Conservation (phyloP, 305 asterid species). For the Fraxinus albicans region DNA sequence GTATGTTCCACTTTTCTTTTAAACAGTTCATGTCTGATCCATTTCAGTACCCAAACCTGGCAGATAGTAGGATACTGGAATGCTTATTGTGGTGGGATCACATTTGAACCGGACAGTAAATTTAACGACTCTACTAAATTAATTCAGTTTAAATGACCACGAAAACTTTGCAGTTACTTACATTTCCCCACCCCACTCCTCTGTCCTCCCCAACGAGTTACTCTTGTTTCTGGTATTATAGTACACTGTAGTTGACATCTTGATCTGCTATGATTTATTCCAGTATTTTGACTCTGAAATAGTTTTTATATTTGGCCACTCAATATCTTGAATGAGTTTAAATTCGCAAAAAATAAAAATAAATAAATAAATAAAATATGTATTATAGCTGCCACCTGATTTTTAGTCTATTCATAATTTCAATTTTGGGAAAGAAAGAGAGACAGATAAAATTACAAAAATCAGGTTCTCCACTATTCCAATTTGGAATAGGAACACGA, state of each 20-base stretch:
- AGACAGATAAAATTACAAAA: not conserved
- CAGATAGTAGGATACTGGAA: not conserved
- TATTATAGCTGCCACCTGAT: not conserved
- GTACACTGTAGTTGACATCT: not conserved
- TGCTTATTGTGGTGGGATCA: too few relatives aligned
- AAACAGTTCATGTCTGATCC: not conserved
- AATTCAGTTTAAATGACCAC: not conserved
- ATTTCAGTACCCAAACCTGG: not conserved
- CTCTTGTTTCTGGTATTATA: not conserved
- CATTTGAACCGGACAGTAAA: not conserved
- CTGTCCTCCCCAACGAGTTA: not conserved
- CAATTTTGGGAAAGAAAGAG: not conserved
- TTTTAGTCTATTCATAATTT: not conserved
- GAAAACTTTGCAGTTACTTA: slow-evolving; percentile 50
- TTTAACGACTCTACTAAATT: not conserved
- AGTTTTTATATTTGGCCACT: not conserved
- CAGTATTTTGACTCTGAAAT: not conserved
- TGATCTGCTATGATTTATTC: not conserved
- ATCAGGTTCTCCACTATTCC: not conserved
- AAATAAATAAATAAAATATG: not conserved
- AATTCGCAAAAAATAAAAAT: not conserved
- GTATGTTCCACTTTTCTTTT: not conserved
- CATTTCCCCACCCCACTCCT: not conserved
- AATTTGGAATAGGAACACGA: not conserved
- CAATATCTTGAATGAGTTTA: not conserved